Conservation (phyloP, 73 alveolate genomes). For the Blepharisma japonicum region DNA sequence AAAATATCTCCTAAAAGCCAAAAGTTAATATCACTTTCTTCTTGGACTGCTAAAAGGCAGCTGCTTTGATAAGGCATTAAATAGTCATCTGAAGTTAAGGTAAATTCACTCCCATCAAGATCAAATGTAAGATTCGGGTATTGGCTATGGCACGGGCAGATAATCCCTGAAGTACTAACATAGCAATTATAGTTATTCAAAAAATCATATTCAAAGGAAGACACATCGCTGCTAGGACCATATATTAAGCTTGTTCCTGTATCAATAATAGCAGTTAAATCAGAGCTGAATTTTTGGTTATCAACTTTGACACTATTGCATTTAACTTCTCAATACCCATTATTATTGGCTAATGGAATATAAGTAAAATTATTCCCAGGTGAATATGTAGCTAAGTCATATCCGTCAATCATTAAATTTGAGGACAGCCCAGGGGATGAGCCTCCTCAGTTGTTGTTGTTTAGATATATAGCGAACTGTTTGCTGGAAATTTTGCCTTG, state of each 20-base stretch:
- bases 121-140: not conserved
- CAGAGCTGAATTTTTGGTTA: not conserved
- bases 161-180: not conserved
- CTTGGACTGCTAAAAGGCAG: not conserved
- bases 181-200: not conserved
- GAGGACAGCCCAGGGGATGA: not conserved
- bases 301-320: not conserved
- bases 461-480: not conserved
- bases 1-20: slow-evolving; percentile 11
- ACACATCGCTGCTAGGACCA: not conserved
- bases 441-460: not conserved
- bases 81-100: not conserved
- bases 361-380: not conserved
- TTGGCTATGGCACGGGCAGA: not conserved
- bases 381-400: not conserved
- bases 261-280: slow-evolving; percentile 6
- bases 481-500: not conserved
- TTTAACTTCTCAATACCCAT: not conserved
- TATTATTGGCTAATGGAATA: not conserved
- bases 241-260: not conserved
- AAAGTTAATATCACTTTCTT: not conserved
- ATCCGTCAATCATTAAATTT: not conserved
- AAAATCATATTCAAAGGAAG: not conserved
- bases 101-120: slow-evolving; percentile 5
- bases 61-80: not conserved